phyloP scores from a whole-genome alignment of 805 yeast genomes.

The Osmozyma mogii region DNA sequence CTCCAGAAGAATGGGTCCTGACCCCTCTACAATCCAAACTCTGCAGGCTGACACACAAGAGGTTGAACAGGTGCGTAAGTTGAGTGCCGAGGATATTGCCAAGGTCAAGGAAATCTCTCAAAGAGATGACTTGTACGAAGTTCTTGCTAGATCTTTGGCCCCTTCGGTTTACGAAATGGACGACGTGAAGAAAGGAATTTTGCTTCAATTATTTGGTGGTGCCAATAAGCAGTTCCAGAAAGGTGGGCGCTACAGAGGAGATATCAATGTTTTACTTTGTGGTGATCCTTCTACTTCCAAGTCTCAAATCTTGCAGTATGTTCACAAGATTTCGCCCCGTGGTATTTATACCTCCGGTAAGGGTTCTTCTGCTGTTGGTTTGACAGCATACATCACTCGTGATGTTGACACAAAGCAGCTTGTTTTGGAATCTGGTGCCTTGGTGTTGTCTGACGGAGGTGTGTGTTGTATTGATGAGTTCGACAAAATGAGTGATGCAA shows the following conservation, averaged over 20 bases:
- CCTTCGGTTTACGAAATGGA: constrained; percentile 97
- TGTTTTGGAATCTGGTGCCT: constrained; percentile 92
- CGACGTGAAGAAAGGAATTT: constrained; percentile 92
- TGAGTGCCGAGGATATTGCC: constrained; percentile 62
- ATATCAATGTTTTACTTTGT: constrained; percentile 81
- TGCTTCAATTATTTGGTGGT: constrained; percentile 92
- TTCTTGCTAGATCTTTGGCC: constrained; percentile 84
- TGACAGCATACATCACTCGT: constrained; percentile 93
- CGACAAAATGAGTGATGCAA: constrained; percentile 93
- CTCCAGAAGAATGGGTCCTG: constrained; percentile 72
- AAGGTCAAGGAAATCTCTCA: constrained; percentile 53
- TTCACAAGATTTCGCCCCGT: constrained; percentile 95
- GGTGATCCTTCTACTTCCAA: constrained; percentile 99
- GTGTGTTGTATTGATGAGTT: constrained; percentile 98
- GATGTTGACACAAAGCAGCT: constrained; percentile 90
- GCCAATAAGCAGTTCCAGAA: constrained; percentile 79
- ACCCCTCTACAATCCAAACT: constrained; percentile 59
- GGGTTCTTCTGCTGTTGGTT: constrained; percentile 98
- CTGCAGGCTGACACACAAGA: constrained; percentile 56
- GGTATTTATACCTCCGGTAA: constrained; percentile 98
- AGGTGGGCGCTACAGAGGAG: constrained; percentile 96
- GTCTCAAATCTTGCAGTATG: constrained; percentile 89
- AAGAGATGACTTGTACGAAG: constrained; percentile 76
- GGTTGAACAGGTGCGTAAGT: constrained; percentile 65
- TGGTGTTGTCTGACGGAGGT: constrained; percentile 96